Conservation (phyloP, 108 stramenopile species). For the Chaetoceros muelleri region DNA sequence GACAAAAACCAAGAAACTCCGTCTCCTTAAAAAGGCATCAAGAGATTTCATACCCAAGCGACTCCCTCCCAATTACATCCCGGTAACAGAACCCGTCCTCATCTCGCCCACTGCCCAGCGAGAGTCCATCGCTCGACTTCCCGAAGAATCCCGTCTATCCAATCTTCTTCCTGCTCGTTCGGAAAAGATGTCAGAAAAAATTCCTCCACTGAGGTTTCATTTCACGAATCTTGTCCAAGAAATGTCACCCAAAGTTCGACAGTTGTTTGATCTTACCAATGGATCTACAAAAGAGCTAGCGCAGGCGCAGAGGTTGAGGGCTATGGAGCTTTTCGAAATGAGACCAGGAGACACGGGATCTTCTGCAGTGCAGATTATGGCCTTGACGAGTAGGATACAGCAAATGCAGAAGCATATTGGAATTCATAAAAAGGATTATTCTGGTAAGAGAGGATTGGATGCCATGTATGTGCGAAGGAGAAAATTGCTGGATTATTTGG, state of each 20-base stretch:
- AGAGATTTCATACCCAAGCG: not conserved
- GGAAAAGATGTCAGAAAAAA: not conserved
- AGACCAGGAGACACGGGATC: slow-evolving; percentile 79
- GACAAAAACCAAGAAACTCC: not conserved
- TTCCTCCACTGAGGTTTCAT: slow-evolving; percentile 12
- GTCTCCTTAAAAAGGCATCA: not conserved
- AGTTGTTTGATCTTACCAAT: slow-evolving; percentile 69
- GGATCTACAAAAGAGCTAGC: slow-evolving; percentile 69
- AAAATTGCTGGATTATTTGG: slow-evolving; percentile 87
- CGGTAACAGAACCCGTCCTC: not conserved
- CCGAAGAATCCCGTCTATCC: not conserved
- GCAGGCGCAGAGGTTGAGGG: slow-evolving; percentile 63
- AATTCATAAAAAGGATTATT: slow-evolving; percentile 74
- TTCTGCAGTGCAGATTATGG: slow-evolving; percentile 54
- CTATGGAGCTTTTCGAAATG: slow-evolving; percentile 82
- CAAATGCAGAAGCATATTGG: slow-evolving; percentile 78
- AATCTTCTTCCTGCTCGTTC: not conserved
- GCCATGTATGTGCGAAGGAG: slow-evolving; percentile 69
- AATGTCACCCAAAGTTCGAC: slow-evolving; percentile 64
- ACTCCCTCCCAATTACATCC: not conserved
- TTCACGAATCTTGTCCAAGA: slow-evolving; percentile 17
- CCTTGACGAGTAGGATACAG: slow-evolving; percentile 82
- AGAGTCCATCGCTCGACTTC: not conserved
- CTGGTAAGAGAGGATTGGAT: slow-evolving; percentile 74
- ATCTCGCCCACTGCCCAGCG: not conserved